phyloP scores from a whole-genome alignment of 1,139 yeast species.

The Suhomyces panamericanus region DNA sequence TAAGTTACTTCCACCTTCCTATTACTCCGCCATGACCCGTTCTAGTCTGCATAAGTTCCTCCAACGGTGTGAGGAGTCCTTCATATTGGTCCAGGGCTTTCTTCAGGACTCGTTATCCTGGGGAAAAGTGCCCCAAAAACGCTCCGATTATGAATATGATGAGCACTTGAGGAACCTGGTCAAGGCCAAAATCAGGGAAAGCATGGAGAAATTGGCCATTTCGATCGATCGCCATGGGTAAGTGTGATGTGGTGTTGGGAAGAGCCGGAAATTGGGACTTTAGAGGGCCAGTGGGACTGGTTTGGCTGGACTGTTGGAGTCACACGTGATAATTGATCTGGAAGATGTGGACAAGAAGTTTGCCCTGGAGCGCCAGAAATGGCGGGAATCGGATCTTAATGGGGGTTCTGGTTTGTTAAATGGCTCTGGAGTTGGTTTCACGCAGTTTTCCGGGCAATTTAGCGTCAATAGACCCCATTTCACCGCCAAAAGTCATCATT shows the following conservation, averaged over 20 bases:
- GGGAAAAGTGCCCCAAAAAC: slow-evolving; percentile 25
- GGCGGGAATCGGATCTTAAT: no score
- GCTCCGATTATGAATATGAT: slow-evolving; percentile 24
- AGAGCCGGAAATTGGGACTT: background rate
- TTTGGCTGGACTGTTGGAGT: no score
- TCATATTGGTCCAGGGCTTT: slow-evolving; percentile 33
- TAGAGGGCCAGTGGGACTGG: background rate
- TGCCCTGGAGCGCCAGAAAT: no score
- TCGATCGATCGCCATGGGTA: slow-evolving; percentile 38
- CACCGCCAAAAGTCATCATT: no score
- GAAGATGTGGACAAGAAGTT: no score
- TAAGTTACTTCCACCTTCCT: background rate
- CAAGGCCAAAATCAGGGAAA: slow-evolving; percentile 31
- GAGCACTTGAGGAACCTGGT: slow-evolving; percentile 27
- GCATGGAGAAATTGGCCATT: slow-evolving; percentile 32
- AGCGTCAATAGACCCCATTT: no score
- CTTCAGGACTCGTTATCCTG: slow-evolving; percentile 32
- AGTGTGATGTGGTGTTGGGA: slow-evolving; percentile 15
- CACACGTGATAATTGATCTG: no score
- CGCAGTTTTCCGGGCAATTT: no score
- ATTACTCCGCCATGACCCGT: slow-evolving; percentile 8
- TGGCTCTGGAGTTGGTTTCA: no score
- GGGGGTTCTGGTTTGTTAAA: no score
- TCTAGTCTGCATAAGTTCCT: slow-evolving; percentile 18
- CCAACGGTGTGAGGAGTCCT: slow-evolving; percentile 35